Evolutionary conservation across 352 stramenopile genomes (phyloP).

Genomic region (Phytophthora litchii): DNA sequence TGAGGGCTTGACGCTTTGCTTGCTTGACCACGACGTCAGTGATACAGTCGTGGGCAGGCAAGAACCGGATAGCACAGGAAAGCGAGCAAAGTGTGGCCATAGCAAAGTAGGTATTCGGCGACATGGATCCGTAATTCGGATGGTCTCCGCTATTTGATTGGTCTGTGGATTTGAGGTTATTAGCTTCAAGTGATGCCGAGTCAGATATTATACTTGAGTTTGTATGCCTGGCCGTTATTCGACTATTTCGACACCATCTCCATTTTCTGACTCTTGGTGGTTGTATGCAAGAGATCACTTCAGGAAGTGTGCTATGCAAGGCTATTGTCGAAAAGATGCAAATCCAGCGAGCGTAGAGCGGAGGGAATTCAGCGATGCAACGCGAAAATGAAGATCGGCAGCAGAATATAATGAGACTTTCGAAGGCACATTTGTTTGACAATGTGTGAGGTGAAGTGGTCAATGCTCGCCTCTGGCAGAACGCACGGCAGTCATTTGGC

Average conservation of each 20-base stretch:
- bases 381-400: not conserved
- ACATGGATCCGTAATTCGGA: not conserved
- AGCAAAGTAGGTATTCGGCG: conserved; percentile 1
- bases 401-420: not conserved
- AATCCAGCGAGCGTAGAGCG: conserved; percentile 11
- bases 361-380: conserved; percentile 8
- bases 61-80: conserved; percentile 33
- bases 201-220: conserved; percentile 15
- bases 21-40: conserved; percentile 26
- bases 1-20: conserved; percentile 18
- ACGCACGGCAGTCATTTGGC: conserved; percentile 14
- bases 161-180: conserved; percentile 1
- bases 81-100: conserved; percentile 3
- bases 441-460: conserved; percentile 3
- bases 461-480: not conserved
- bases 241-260: conserved; percentile 9
- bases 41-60: conserved; percentile 24
- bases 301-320: too few relatives aligned
- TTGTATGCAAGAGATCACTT: too few relatives aligned
- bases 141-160: conserved; percentile 19
- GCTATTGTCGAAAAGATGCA: not conserved
- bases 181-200: conserved; percentile 2
- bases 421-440: not conserved
- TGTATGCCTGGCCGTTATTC: conserved; percentile 15
- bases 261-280: too few relatives aligned